Base-by-base conservation (phyloP, 2,329 filamentous ascomycete species). In the Allantophomopsis lycopodina region DNA sequence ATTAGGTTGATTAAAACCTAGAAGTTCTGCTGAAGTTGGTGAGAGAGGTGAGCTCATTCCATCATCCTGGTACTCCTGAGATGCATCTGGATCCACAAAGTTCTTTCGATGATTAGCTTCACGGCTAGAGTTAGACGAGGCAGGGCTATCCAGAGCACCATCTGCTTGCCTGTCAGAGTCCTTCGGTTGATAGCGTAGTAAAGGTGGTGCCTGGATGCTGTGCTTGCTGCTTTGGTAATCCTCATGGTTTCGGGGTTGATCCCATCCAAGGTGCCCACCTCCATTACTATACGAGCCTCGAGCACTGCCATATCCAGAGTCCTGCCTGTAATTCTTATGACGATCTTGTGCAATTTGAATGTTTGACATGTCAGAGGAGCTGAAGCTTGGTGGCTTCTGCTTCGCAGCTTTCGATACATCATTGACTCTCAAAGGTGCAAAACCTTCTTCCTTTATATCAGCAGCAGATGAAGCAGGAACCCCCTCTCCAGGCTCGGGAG, bases 371-470 rank as follows among this genome's bases (percentile, higher is more conserved):
- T 39, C 2, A 36, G 38, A 33, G 38, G 38, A 36, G 38, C 33
- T 12, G 16, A 11, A 14, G 23, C 34, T 33, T 47, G 41, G 38
- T 41, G 32, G 3, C 42, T 44, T 11, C 30, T 15, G 17, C 11
- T 34, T 40, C 11, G 52, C 44, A 31, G 57, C 56, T 38, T 60
- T 60, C 23, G 58, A 48, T 30, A 46, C 41, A 18, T 58, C 58
- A 23, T 55, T 54, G 14, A 60, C 58, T 30, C 56, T 57, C 11
- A 60, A 41, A 33, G 55, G 52, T 40, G 55, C 55, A 41, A 60
- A 50, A 32, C 52, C 42, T 18, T 50, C 50, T 40, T 57, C 54
- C 11, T 48, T 54, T 13, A 51, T 46, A 44, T 55, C 49, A 37
- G 37, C 40, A 12, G 32, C 17, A n/a, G 37, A 14, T 12, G 41